Evolutionary conservation across 1,284 basidiomycete genomes (phyloP).

Genomic region (Melampsora americana): DNA sequence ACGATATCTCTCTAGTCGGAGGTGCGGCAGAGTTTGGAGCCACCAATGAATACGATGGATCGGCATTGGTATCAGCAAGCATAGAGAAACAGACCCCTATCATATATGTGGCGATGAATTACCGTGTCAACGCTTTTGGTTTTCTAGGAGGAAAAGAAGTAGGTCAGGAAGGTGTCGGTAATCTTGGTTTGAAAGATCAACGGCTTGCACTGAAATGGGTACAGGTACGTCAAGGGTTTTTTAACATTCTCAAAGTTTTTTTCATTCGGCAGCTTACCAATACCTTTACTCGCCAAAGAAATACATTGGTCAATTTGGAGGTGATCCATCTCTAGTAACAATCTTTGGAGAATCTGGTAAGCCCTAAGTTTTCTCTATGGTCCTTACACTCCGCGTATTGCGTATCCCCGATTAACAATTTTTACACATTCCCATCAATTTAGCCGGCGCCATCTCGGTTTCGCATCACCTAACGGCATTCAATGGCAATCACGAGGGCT

Average conservation of each 20-base stretch:
- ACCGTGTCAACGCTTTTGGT: constrained; percentile 13
- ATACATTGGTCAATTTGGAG: constrained; percentile 13
- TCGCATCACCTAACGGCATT: constrained; percentile 5
- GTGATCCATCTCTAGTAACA: not conserved
- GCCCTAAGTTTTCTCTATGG: not conserved
- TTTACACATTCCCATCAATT: not conserved
- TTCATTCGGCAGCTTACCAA: not conserved
- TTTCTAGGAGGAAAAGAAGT: constrained; percentile 29
- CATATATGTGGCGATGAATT: constrained; percentile 9
- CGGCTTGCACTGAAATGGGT: constrained; percentile 24
- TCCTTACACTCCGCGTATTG: too few species aligned
- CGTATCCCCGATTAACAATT: too few species aligned
- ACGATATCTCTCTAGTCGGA: not conserved
- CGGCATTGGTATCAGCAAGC: constrained; percentile 7
- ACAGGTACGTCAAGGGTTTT: not conserved
- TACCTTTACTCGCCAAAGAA: not conserved
- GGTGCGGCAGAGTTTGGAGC: constrained; percentile 3
- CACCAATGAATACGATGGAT: too few species aligned
- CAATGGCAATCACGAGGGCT: not conserved
- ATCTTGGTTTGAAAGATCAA: constrained; percentile 36
- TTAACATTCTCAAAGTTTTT: not conserved
- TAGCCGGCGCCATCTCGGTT: constrained; percentile 5
- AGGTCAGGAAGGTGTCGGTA: constrained; percentile 4
- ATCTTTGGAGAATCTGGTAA: constrained; percentile 2
- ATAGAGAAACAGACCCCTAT: not conserved